Percentiles rank a stretch among this genome's conserved stretches.
phyloP scores from a whole-genome alignment of 2,329 filamentous ascomycete genomes.

The Dryadomyces quercivorus region DNA sequence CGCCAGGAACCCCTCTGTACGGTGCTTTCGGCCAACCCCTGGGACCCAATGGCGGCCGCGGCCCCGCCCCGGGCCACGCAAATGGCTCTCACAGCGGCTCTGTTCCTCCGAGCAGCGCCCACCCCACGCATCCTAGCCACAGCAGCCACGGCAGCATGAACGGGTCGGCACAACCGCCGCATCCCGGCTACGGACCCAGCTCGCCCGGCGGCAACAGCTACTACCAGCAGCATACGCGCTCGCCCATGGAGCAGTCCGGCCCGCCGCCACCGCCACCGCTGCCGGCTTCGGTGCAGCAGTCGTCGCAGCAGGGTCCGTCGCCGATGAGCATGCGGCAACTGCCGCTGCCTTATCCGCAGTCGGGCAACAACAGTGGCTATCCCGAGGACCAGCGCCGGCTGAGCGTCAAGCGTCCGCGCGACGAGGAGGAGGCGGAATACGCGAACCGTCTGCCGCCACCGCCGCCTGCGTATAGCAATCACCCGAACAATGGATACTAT shows the following conservation, averaged over 20 bases:
- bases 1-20: conserved; percentile 42
- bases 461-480: conserved; percentile 5
- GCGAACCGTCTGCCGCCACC: conserved; percentile 8
- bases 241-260: conserved; percentile 7
- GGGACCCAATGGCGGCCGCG: conserved; percentile 11
- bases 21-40: conserved; percentile 47
- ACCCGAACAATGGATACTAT: conserved; percentile 6
- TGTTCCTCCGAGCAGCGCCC: conserved; percentile 4
- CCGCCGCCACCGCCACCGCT: conserved; percentile 9
- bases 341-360: conserved; percentile 19
- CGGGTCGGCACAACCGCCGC: not conserved
- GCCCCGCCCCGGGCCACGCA: conserved; percentile 5
- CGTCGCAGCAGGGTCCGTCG: conserved; percentile 5
- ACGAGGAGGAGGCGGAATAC: conserved; percentile 10
- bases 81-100: conserved; percentile 8
- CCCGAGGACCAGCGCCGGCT: conserved; percentile 7
- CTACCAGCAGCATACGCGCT: conserved; percentile 6
- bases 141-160: conserved; percentile 4
- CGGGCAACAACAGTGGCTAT: conserved; percentile 1
- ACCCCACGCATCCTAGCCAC: not conserved
- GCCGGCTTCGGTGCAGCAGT: conserved; percentile 4
- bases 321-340: conserved; percentile 22
- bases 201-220: conserved; percentile 8
- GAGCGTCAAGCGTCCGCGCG: conserved; percentile 7
- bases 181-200: conserved; percentile 13